Base-by-base conservation (phyloP, 192 early-diverging fungal species). In the Dissophora globulifera region DNA sequence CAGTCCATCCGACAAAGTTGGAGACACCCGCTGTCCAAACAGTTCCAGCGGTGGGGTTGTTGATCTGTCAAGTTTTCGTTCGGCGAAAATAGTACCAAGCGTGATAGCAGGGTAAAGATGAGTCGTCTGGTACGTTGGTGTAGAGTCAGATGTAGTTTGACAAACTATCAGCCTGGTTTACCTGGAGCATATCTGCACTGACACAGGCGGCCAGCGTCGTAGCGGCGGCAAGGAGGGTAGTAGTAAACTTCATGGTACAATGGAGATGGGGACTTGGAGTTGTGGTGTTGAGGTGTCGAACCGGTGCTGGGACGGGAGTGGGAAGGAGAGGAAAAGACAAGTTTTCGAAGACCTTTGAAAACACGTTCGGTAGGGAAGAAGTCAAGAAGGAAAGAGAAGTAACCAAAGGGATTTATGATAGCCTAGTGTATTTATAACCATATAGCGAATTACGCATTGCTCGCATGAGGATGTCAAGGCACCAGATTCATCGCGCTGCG, bases 1-100 rank as follows among this genome's bases (percentile, higher is more conserved):
- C 72, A 30, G 58, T 67, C 72, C 72, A 76, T 35, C 72, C 64
- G n/a, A 76, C 63, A 67, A 76, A 76, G 56, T 76, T 76, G 63
- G 72, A 48, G 7, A 76, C 72, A 10, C 63, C 63, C 20, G 72
- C 72, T 19, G 63, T 67, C 72, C 72, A 76, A n/a, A 62, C 57
- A 0, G 72, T 76, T 17, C 72, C 72, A 0, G 56, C 72, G 16
- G 72, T 76, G 11, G 72, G 72, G 40, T 76, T 76, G 22, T 76
- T 76, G 46, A 76, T 57, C 72, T 51, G 22, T 27, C 23, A n/a
- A 25, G n/a, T n/a, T n/a, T n/a, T n/a, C n/a, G n/a, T n/a, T n/a
- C n/a, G n/a, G n/a, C n/a, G n/a, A n/a, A n/a, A n/a, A n/a, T n/a
- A n/a, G n/a, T n/a, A n/a, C n/a, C n/a, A n/a, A n/a, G n/a, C n/a